These are phyloP conservation scores for Entonaema liquescens DNA, from an alignment of 495 filamentous ascomycete genomes.

Conservation along the genomic window DNA sequence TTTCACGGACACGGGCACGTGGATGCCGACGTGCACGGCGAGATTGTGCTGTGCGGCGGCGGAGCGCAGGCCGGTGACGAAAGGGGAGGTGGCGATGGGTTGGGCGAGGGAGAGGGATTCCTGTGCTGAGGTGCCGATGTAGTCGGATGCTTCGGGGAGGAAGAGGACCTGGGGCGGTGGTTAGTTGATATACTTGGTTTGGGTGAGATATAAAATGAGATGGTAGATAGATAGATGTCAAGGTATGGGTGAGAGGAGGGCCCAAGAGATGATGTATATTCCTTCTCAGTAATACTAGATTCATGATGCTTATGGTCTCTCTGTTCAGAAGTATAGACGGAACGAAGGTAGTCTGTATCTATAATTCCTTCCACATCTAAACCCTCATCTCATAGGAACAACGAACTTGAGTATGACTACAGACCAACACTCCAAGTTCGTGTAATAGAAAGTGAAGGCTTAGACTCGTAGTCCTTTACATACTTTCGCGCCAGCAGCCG, in stretches of 20 bases:
- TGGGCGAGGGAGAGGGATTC: constrained; percentile 74
- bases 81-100: constrained; percentile 61
- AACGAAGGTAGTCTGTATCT: too few relatives aligned
- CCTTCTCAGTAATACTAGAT: too few relatives aligned
- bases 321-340: too few relatives aligned
- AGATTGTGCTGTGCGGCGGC: constrained; percentile 68
- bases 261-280: neutral
- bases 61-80: constrained; percentile 75
- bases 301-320: too few relatives aligned
- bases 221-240: too few relatives aligned
- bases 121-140: constrained; percentile 72
- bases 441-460: neutral
- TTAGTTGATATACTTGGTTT: constrained; percentile 4
- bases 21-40: constrained; percentile 88
- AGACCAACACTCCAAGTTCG: neutral
- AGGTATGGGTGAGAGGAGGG: too few relatives aligned
- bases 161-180: constrained; percentile 72
- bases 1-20: constrained; percentile 71
- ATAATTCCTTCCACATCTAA: neutral
- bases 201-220: too few relatives aligned
- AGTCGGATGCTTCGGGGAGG: constrained; percentile 92
- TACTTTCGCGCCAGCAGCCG: constrained; percentile 79
- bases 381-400: neutral
- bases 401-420: neutral
- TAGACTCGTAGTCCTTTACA: neutral